These are phyloP conservation scores for Auxenochlorella protothecoides DNA, from an alignment of 139 green algal species.

Conservation along the genomic window DNA sequence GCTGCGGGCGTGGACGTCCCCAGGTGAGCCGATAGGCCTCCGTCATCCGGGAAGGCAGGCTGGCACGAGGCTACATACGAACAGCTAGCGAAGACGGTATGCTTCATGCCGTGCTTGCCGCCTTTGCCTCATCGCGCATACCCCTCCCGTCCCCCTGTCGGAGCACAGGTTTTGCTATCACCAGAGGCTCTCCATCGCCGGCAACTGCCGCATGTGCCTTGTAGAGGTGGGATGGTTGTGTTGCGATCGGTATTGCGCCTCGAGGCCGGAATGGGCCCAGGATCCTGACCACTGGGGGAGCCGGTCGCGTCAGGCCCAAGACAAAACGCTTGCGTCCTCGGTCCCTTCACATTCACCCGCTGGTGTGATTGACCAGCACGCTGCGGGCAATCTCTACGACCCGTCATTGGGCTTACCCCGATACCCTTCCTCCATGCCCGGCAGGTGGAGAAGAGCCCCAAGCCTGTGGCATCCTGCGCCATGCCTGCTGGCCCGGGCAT, in stretches of 20 bases:
- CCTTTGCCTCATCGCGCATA: not conserved
- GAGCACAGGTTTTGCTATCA: slow-evolving; percentile 95
- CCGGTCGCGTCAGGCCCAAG: no score
- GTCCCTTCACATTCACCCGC: no score
- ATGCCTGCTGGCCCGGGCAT: slow-evolving; percentile 94
- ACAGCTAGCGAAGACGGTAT: not conserved
- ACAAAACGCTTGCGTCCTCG: no score
- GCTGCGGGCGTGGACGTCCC: slow-evolving; percentile 91
- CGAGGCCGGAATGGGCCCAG: not conserved
- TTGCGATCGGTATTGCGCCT: not conserved
- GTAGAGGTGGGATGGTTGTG: slow-evolving; percentile 68
- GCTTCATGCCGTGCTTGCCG: not conserved
- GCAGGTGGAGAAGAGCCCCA: slow-evolving; percentile 91
- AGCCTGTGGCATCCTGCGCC: slow-evolving; percentile 94
- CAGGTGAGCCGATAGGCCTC: slow-evolving; percentile 28
- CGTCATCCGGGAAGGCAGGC: not conserved
- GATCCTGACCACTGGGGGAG: no score
- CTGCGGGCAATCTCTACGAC: not conserved
- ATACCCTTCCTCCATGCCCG: not conserved
- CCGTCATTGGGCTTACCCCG: not conserved
- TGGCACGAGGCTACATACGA: not conserved
- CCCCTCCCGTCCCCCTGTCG: not conserved
- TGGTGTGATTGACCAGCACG: no score
- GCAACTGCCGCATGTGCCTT: slow-evolving; percentile 99
- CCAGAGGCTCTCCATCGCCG: slow-evolving; percentile 90